Conservation (phyloP, 2,329 filamentous ascomycete genomes). For the Arthrobotrys iridis region DNA sequence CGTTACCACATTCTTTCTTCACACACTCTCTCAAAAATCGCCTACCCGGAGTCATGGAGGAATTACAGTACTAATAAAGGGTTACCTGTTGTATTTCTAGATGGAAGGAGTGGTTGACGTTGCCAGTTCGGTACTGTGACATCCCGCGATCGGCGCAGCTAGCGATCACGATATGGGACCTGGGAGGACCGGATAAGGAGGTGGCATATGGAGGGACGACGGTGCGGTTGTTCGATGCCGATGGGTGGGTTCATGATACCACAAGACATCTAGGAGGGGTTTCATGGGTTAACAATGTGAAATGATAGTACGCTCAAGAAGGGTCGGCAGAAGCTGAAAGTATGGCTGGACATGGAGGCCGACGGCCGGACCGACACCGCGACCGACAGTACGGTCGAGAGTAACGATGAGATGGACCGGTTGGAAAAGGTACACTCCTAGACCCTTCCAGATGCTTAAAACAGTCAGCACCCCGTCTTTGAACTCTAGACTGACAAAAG, state of each 20-base stretch:
- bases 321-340: slow-evolving; percentile 86
- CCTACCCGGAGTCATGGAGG: neutral
- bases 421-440: slow-evolving; percentile 71
- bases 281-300: slow-evolving; percentile 22
- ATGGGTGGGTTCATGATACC: slow-evolving; percentile 70
- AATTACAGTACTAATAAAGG: slow-evolving; percentile 36
- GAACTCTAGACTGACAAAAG: no score
- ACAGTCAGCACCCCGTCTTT: no score
- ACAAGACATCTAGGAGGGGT: neutral
- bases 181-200: slow-evolving; percentile 75
- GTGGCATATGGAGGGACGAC: slow-evolving; percentile 94
- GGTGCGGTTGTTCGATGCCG: slow-evolving; percentile 86
- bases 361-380: slow-evolving; percentile 83
- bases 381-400: slow-evolving; percentile 75
- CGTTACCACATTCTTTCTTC: slow-evolving; percentile 31
- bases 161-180: slow-evolving; percentile 93
- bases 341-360: slow-evolving; percentile 82
- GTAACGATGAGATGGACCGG: slow-evolving; percentile 85
- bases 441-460: neutral
- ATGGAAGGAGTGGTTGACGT: slow-evolving; percentile 96
- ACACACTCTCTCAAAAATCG: neutral
- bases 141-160: slow-evolving; percentile 83
- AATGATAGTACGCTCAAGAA: slow-evolving; percentile 73
- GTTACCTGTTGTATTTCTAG: slow-evolving; percentile 61
- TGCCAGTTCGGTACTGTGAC: slow-evolving; percentile 85